Evolutionary conservation across 2,329 filamentous ascomycete genomes (phyloP).

Genomic region (Talaromyces marneffei): DNA sequence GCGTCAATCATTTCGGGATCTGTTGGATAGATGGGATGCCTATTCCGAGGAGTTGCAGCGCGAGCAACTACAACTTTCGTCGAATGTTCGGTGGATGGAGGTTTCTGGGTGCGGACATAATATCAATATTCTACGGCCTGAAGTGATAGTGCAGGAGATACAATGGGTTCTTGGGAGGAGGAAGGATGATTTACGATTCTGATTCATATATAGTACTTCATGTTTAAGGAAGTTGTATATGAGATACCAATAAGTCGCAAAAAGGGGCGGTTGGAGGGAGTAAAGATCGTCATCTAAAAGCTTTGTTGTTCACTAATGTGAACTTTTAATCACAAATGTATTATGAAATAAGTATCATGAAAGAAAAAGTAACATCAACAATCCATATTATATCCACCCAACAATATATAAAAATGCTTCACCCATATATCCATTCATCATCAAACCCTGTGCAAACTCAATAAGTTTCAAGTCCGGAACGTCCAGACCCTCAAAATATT

Average conservation of each 20-base stretch:
- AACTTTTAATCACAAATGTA: neutral
- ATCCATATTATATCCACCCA: slow-evolving; percentile 24
- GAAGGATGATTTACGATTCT: neutral
- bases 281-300: neutral
- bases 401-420: slow-evolving; percentile 30
- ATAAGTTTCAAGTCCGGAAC: slow-evolving; percentile 24
- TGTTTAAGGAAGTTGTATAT: neutral
- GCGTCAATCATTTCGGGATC: slow-evolving; percentile 22
- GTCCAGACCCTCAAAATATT: slow-evolving; percentile 20
- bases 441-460: slow-evolving; percentile 26
- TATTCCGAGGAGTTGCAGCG: slow-evolving; percentile 25
- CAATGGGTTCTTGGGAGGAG: slow-evolving; percentile 26
- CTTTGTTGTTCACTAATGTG: neutral
- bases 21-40: slow-evolving; percentile 28
- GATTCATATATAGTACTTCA: neutral
- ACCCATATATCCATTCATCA: slow-evolving; percentile 22
- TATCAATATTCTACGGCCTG: slow-evolving; percentile 32
- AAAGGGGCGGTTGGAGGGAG: neutral
- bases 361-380: neutral
- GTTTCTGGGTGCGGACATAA: slow-evolving; percentile 35
- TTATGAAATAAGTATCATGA: neutral
- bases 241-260: too few species aligned
- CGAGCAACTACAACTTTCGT: slow-evolving; percentile 31
- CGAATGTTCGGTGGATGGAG: slow-evolving; percentile 25
- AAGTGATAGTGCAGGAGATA: slow-evolving; percentile 33